These are phyloP conservation scores for Oryza officinalis DNA, from an alignment of 176 grass and related monocot genomes.

Conservation along the genomic window DNA sequence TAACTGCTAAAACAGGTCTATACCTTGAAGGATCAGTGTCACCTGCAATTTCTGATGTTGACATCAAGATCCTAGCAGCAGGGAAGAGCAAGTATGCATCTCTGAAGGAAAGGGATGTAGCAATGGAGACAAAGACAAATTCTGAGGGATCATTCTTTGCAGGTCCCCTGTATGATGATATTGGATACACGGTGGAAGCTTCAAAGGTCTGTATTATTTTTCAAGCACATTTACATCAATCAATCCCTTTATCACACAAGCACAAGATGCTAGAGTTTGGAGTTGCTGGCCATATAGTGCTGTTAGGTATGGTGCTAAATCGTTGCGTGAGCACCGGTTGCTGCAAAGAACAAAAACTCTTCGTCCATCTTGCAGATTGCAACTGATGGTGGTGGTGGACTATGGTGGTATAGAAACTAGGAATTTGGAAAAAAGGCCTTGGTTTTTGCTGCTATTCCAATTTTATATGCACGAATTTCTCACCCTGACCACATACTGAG, in stretches of 20 bases:
- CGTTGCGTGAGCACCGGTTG: not conserved
- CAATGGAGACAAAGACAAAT: slow-evolving; percentile 76
- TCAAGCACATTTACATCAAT: slow-evolving; percentile 17
- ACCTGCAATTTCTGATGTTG: slow-evolving; percentile 75
- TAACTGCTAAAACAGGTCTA: slow-evolving; percentile 71
- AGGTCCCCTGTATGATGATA: slow-evolving; percentile 88
- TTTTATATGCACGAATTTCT: not conserved
- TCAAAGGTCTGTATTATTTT: slow-evolving; percentile 65
- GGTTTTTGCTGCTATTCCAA: not conserved
- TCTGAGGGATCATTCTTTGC: slow-evolving; percentile 72
- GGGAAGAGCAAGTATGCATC: slow-evolving; percentile 62
- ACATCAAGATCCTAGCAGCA: slow-evolving; percentile 66
- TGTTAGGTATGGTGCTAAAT: not conserved
- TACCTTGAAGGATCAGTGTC: slow-evolving; percentile 90
- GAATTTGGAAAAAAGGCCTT: not conserved
- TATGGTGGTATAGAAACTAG: not conserved
- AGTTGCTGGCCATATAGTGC: slow-evolving; percentile 17
- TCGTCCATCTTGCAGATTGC: not conserved
- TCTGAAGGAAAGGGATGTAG: slow-evolving; percentile 78
- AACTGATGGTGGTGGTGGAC: slow-evolving; percentile 2
- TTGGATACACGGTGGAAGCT: slow-evolving; percentile 81
- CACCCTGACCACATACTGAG: not conserved
- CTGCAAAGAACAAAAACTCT: not conserved
- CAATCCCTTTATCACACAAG: not conserved
- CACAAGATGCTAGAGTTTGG: not conserved